These are phyloP conservation scores for Delonix regia DNA, from an alignment of 306 rosid species.

Conservation along the genomic window DNA sequence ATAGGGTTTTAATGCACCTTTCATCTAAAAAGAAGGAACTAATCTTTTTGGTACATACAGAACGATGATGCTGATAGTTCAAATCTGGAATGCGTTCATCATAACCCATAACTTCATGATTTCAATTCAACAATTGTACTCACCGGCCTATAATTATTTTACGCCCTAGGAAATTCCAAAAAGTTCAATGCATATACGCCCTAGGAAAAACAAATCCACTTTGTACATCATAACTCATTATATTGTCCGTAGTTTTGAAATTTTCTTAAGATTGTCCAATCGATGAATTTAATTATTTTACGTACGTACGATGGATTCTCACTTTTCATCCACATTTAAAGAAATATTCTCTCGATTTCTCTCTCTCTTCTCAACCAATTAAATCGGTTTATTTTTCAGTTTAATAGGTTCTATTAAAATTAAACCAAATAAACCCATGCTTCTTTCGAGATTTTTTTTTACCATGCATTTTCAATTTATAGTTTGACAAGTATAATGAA, in stretches of 20 bases:
- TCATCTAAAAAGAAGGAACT: not conserved
- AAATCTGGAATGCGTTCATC: conserved; percentile 18
- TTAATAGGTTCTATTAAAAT: too few species aligned
- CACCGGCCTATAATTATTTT: not conserved
- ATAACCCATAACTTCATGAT: not conserved
- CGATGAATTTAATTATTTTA: not conserved
- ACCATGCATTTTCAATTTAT: too few species aligned
- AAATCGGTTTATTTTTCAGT: too few species aligned
- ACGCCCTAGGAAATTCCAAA: not conserved
- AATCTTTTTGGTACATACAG: not conserved
- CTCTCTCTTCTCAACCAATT: too few species aligned
- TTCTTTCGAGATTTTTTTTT: too few species aligned
- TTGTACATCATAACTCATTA: not conserved
- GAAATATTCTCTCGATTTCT: too few species aligned
- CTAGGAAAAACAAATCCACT: too few species aligned
- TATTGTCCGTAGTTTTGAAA: too few species aligned
- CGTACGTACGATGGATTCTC: not conserved
- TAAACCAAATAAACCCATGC: too few species aligned
- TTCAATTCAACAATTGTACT: not conserved
- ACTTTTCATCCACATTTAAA: too few species aligned
- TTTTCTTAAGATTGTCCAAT: not conserved
- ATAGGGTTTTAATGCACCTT: not conserved
- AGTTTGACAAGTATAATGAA: too few species aligned
- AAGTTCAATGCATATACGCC: not conserved
- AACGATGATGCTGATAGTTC: not conserved